Evolutionary conservation across 2,329 filamentous ascomycete species (phyloP), one percentile per base, ranked within the genome.

Genomic region (Fusarium sp.): DNA sequence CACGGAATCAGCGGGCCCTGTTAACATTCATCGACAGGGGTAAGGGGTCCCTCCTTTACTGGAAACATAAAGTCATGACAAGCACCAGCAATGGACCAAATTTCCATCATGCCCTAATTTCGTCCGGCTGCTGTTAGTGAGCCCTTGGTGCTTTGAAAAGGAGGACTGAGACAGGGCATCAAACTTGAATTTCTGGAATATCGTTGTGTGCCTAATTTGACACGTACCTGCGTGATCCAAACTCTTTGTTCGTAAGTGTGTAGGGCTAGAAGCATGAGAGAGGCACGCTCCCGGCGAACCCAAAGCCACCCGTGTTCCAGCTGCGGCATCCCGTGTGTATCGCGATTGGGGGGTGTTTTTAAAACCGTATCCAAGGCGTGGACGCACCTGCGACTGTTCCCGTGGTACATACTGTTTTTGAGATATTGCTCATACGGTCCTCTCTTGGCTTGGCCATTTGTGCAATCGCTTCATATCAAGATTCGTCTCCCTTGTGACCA

Each of bases 91-190:
- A 69, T 42, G 54, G 55, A 35, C 65, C 70, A 78, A 78, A 76
- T 78, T 75, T 77, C 76, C 69, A 78, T 58, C 61, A 64, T 74
- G 58, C 71, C 72, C 74, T 75, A 72, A 53, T 66, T 60, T 64
- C 48, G 63, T 60, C 59, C 36, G 58, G 63, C 48, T 51, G 26
- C 26, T 63, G 32, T 65, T 71, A 74, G 67, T 70, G 39, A 69
- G 28, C 59, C 68, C 68, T 72, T 65, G 55, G 58, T 51, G 30
- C 45, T 67, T 65, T 8, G 41, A 35, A 73, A 77, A 73, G 67
- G 71, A 75, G 73, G 63, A 57, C 47, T 57, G 64, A 77, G 70
- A 78, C 68, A 78, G 50, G 55, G 41, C 61, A 69, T 62, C 51
- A 55, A 62, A 58, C 48, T 76, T 47, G 30, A 55, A 64, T 67